These are phyloP conservation scores for Wallacemonas sp. DNA, from an alignment of 208 protist genomes.

Conservation along the genomic window DNA sequence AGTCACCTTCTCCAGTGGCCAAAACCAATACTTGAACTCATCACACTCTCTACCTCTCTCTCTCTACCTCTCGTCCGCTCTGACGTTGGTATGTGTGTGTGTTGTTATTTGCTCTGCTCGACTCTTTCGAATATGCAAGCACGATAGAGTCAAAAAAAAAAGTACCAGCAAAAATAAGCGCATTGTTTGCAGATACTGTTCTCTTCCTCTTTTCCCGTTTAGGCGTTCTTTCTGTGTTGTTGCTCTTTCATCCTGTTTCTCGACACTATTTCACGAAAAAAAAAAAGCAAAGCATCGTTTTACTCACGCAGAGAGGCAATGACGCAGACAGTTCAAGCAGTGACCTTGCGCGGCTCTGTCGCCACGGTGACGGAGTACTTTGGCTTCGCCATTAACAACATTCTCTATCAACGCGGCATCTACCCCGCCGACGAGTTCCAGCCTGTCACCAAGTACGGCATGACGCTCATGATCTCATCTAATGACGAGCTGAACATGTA, in stretches of 20 bases:
- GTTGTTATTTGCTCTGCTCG: too few relatives aligned
- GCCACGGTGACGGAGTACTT: slow-evolving; percentile 99
- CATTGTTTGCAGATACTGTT: too few relatives aligned
- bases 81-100: too few relatives aligned
- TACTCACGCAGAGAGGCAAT: slow-evolving; percentile 18
- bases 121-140: too few relatives aligned
- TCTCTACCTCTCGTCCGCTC: not conserved
- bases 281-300: too few relatives aligned
- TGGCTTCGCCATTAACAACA: slow-evolving; percentile 91
- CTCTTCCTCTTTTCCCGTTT: not conserved
- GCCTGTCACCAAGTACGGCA: slow-evolving; percentile 94
- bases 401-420: slow-evolving; percentile 97
- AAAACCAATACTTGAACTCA: not conserved
- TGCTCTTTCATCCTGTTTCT: slow-evolving; percentile 9
- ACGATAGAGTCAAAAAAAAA: too few relatives aligned
- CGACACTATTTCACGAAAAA: not conserved
- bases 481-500: slow-evolving; percentile 96
- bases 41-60: not conserved
- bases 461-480: slow-evolving; percentile 94
- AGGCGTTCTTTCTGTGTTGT: not conserved
- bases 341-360: slow-evolving; percentile 96
- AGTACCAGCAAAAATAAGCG: too few relatives aligned
- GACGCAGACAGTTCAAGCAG: slow-evolving; percentile 60
- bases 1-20: too few relatives aligned
- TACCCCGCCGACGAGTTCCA: slow-evolving; percentile 97